Base-by-base conservation (phyloP, 805 yeast genomes). In the Soucietia sequanensis region DNA sequence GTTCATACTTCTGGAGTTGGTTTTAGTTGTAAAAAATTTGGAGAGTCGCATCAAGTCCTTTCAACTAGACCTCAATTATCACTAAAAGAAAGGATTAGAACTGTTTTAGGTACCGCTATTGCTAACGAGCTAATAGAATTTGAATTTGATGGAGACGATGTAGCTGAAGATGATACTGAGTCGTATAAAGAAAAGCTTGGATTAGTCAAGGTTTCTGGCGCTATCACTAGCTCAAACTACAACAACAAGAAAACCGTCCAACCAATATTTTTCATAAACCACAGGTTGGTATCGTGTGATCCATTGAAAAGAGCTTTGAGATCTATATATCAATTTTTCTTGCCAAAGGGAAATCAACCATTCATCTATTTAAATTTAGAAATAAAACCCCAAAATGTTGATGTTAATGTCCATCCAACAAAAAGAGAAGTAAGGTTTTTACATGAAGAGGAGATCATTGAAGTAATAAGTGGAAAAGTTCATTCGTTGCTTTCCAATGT, bases 331-430 rank as follows among this genome's bases (percentile, higher is more conserved):
- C 68, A 79, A 13, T 59, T 73, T 3, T 85, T 75, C 52, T 58
- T 91, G 13, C 96, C 97, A 0, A 85, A 82, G 46, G 95, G 95
- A 0, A 52, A 47, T 33, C 77, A 72, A 44, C 83, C 95, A 0
- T 93, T 93, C 53, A 70, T 86, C 1, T 93, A 89, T 57, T 39
- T 93, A 34, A 70, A 85, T 31, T 54, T 93, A n/a, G 64, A 65
- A 13, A 77, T 93, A 2, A 65, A 70, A 15, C 85, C 96, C 1
- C 62, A 60, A 22, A 80, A 81, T 41, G 70, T 93, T 6, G 99
- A 93, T 56, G 98, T 93, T 11, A 93, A 93, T 54, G 81, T 93
- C 10, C 99, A 93, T 53, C 99, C 99, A 0, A 91, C 98, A 0
- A 93, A 93, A 48, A 72, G 91, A 39, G 97, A 91, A 49, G 97